Base-by-base conservation (phyloP, 176 grass and related monocot species). In the Dendrocalamus sinicus region DNA sequence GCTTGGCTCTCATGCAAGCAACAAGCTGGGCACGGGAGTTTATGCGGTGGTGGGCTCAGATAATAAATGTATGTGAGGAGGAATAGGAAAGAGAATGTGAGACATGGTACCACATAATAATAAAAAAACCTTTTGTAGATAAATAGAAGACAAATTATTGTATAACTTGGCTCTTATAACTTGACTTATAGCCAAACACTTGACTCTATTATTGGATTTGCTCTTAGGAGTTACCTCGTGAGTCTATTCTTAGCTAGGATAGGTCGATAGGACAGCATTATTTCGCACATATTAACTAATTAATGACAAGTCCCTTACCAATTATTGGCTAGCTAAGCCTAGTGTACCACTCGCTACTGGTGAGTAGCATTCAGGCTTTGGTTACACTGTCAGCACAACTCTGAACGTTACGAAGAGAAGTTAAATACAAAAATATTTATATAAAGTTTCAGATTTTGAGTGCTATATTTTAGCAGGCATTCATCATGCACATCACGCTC, bases 401-500 rank as follows among this genome's bases (percentile, higher is more conserved):
- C 17, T 47, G 10, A 70, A 68, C 83, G 19, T 26, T 32, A 44
- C 5, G 51, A 59, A 32, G 35, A 47, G 23, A 73, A 46, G 17
- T 73, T n/a, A 57, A 80, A 64, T 26, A 73, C 73, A 58, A 5
- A 58, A 59, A 66, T n/a, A 64, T 9, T 1, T 6, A 45, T n/a
- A 3, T 50, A 67, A 84, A 47, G 51, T 28, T 30, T 58, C 37
- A 71, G 40, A 1, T 22, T 70, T 55, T 82, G 14, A 40, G 35
- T 71, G 44, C 20, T 45, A 71, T 59, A 71, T 58, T 44, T 9
- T n/a, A 85, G 15, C 13, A 50, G 47, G 40, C 23, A 70, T 77
- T 45, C 52, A 52, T 30, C 79, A 88, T 51, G 86, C 72, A 70
- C 76, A 76, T 6, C 51, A 88, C 83, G 79, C 52, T 70, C 50